Conservation (phyloP, 2,329 filamentous ascomycete species). For the Plenodomus biglobosus region DNA sequence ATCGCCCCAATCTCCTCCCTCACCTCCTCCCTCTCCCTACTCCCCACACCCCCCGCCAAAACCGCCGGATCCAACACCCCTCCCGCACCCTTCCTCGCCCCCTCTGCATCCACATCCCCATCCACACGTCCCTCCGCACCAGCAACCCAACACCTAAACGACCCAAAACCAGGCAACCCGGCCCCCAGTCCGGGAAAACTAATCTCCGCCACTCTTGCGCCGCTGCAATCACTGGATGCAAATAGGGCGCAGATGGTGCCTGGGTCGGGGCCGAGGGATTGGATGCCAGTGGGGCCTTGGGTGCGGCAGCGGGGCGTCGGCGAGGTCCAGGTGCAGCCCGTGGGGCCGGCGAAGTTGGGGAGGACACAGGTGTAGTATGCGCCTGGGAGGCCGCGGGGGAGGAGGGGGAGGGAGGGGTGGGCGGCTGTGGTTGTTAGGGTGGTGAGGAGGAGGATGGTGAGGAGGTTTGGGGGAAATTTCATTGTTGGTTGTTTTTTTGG, state of each 20-base stretch:
- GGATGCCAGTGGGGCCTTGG: conserved; percentile 19
- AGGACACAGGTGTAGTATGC: conserved; percentile 38
- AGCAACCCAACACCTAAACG: conserved; percentile 28
- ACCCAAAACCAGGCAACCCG: conserved; percentile 24
- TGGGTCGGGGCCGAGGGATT: conserved; percentile 38
- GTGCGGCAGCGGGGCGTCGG: conserved; percentile 29
- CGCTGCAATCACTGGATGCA: conserved; percentile 23
- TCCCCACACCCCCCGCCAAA: conserved; percentile 29
- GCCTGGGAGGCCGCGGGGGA: conserved; percentile 37
- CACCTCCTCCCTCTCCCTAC: conserved; percentile 22
- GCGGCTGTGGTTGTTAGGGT: conserved; percentile 1
- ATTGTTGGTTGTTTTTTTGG: too few species aligned
- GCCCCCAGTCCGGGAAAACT: conserved; percentile 28
- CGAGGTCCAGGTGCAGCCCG: conserved; percentile 31
- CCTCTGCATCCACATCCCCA: background rate
- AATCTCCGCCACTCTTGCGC: conserved; percentile 18
- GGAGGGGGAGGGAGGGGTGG: conserved; percentile 8
- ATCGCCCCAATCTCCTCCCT: conserved; percentile 23
- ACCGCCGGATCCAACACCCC: conserved; percentile 11
- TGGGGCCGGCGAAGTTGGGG: conserved; percentile 26
- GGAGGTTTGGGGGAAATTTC: too few species aligned
- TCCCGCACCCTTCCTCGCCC: conserved; percentile 3
- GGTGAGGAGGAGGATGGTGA: conserved; percentile 4
- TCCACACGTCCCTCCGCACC: too few species aligned
- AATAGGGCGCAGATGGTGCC: conserved; percentile 34